Base-by-base conservation (phyloP, 208 protist genomes). In the Entamoeba invadens region DNA sequence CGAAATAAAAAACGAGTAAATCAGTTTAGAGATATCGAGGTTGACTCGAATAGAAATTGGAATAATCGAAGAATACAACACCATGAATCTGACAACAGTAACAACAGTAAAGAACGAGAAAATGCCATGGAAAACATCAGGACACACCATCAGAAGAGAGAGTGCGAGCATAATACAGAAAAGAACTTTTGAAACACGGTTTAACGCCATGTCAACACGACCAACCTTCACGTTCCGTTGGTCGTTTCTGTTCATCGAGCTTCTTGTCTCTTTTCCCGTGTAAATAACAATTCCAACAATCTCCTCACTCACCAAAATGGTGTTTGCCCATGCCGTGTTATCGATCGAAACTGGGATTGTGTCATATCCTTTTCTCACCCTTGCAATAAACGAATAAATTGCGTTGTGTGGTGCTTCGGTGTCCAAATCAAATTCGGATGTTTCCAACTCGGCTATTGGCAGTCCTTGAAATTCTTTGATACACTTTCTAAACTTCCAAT, bases 31-130 rank as follows among this genome's bases (percentile, higher is more conserved):
- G 42, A 99, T 96, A 96, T 99, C 98, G 4, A 99, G 96, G 94
- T 99, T 99, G 18, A 99, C 98, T 38, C 98, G 96, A 96, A 99
- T 97, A 45, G 97, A 96, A 91, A 96, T 97, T 45, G 98, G 98
- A 95, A 99, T 99, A 93, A 99, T 99, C 16, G 97, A 96, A 31
- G 98, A 99, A 93, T 99, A 98, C 21, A 99, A 96, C 72, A 99
- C 96, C 44, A 99, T 95, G 95, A 99, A 99, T 91, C 97, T 92
- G 16, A 96, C 93, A n/a, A 93, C 18, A 94, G 46, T 93, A 3
- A 95, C n/a, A 44, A 95, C 77, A 0, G 97, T 95, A 93, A 97
- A 95, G 1, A 96, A 31, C 1, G 95, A 92, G 38, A 87, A 87
- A 87, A n/a, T 35, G 8, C 57, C 57, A 35, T 31, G 12, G 8